These are phyloP conservation scores for Smallanthus sonchifolius DNA, from an alignment of 129 eudicot species.

Conservation along the genomic window DNA sequence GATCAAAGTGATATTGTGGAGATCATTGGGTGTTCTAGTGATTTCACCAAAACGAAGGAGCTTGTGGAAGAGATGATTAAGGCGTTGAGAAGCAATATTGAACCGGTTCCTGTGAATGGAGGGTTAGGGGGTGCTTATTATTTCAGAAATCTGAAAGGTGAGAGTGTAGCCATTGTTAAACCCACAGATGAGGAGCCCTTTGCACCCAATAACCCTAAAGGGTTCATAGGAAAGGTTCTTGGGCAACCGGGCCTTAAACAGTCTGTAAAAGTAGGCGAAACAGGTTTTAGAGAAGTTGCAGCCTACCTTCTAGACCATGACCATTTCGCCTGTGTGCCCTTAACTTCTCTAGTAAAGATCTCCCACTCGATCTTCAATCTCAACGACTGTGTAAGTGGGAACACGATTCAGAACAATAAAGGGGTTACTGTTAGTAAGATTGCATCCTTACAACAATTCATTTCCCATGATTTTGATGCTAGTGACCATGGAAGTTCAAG, in stretches of 20 bases:
- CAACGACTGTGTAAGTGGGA: slow-evolving; percentile 53
- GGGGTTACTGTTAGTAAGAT: slow-evolving; percentile 56
- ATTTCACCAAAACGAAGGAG: slow-evolving; percentile 32
- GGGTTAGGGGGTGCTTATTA: slow-evolving; percentile 85
- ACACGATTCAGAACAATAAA: slow-evolving; percentile 42
- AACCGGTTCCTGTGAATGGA: slow-evolving; percentile 58
- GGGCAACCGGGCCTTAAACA: slow-evolving; percentile 77
- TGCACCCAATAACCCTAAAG: slow-evolving; percentile 90
- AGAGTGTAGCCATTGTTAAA: slow-evolving; percentile 71
- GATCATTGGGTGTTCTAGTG: slow-evolving; percentile 48
- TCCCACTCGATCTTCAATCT: slow-evolving; percentile 72
- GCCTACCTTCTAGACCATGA: slow-evolving; percentile 76
- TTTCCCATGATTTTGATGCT: slow-evolving; percentile 75
- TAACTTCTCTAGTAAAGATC: slow-evolving; percentile 68
- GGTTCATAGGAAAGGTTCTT: slow-evolving; percentile 67
- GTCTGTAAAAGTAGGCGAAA: slow-evolving; percentile 74
- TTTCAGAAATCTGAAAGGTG: slow-evolving; percentile 50
- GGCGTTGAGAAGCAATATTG: slow-evolving; percentile 46
- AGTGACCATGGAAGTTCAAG: slow-evolving; percentile 69
- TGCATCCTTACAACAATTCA: slow-evolving; percentile 68
- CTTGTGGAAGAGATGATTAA: slow-evolving; percentile 51
- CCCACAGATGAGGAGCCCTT: slow-evolving; percentile 90
- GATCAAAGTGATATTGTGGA: slow-evolving; percentile 54
- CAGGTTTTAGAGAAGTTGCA: slow-evolving; percentile 79
- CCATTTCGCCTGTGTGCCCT: slow-evolving; percentile 67